Base-by-base conservation (phyloP, 2,329 filamentous ascomycete species). In the Sclerotinia nivalis region DNA sequence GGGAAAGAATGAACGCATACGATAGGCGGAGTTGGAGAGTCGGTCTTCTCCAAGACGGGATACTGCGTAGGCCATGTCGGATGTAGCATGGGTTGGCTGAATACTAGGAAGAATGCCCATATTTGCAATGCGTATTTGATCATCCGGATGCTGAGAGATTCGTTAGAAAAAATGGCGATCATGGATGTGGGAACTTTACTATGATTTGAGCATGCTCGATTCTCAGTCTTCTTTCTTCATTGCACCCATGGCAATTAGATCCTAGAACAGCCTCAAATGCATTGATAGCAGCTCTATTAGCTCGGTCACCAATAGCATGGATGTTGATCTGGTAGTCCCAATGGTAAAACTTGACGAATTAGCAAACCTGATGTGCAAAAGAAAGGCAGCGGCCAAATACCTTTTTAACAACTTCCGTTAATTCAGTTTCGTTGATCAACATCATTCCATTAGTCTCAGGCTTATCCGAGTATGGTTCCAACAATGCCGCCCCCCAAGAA, bases 131-230 rank as follows among this genome's bases (percentile, higher is more conserved):
- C 88, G 84, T 1, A 74, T 79, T 76, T 91, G 89, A 78, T 92
- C 89, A 70, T 83, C 81, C 5, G 87, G 87, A 75, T 90, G 86
- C 75, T 77, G 34, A 4, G 47, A 4, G 8, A 8, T 62, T 1
- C 34, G 56, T 68, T 25, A 71, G 64, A 55, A 65, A 65, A 25
- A n/a, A 9, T 37, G 25, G 7, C 3, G 12, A n/a, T 25, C 22
- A 8, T 62, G 15, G 25, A 28, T 40, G 20, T 40, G 12, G 47
- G 65, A 52, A 20, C 71, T 73, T 60, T 37, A 76, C 76, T 71
- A 92, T 88, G 74, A 92, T 91, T 74, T 92, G 90, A 0, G 89
- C 80, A 80, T 92, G 90, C 76, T 92, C 90, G 75, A 92, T 88
- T 72, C 89, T 87, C 80, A 91, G 87, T 47, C 89, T 86, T 70